Base-by-base conservation (phyloP, 345 rosid species). In the Salix caprea region DNA sequence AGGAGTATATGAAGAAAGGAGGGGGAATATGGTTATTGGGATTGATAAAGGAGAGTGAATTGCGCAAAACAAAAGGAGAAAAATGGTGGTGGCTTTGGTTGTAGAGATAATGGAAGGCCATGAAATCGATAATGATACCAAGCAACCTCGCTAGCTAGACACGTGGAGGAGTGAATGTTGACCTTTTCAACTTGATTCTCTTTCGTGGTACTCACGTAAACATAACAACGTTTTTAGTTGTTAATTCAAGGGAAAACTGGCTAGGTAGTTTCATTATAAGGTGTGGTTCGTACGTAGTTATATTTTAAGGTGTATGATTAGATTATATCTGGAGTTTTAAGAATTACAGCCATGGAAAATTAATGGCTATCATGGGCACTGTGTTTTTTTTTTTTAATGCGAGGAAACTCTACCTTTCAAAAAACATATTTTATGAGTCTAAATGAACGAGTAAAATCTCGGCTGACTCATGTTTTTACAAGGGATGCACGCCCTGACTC, bases 21-120 rank as follows among this genome's bases (percentile, higher is more conserved):
- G 28, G 15, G 32, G 24, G 4, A 8, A 60, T 19, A 37, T 32
- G 64, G 50, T 48, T 61, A 52, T 54, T 14, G 50, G 46, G 44
- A 30, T 76, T 62, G 82, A 79, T 46, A 32, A 82, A 67, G 80
- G 76, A 71, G 83, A 76, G 78, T 21, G 74, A 78, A 70, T 85
- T 81, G 15, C 88, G 91, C 77, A 64, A 11, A 74, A 68, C 75
- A 65, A 54, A 69, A 64, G 58, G 32, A 64, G 28, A 28, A 44
- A 28, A 44, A 16, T 4, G 24, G 75, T 48, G 75, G 78, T 34
- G n/a, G 60, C 34, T 12, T 16, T 28, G 36, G 40, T 21, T 80
- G 76, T 21, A 11, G 65, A 1, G 54, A 8, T 48, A 37, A 56
- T 34, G 48, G 77, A 67, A 74, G n/a, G 73, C 72, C 60, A 69